Conservation (phyloP, 257 asterid genomes). For the Ehretia macrophylla region DNA sequence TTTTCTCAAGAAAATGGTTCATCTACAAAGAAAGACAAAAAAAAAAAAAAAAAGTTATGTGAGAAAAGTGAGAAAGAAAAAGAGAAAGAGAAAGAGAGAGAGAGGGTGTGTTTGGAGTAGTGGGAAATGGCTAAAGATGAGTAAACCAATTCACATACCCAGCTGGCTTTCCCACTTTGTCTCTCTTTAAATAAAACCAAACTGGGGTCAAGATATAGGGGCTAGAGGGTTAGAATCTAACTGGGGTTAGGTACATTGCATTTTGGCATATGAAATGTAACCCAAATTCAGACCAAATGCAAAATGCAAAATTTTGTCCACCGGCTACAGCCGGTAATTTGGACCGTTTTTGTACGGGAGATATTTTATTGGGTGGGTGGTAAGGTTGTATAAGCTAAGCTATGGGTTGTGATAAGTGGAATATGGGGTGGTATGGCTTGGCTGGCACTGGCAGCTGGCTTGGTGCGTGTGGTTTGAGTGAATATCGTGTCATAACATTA, state of each 20-base stretch:
- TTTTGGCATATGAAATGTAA: slow-evolving; percentile 6
- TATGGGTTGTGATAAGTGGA: background rate
- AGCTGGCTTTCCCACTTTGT: slow-evolving; percentile 42
- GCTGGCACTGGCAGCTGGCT: background rate
- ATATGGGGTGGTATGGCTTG: background rate
- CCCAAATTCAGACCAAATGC: slow-evolving; percentile 35
- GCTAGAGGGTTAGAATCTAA: slow-evolving; percentile 61
- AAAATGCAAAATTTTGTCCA: slow-evolving; percentile 12
- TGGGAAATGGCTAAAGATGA: slow-evolving; percentile 11
- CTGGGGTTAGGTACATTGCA: slow-evolving; percentile 32
- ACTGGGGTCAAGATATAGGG: slow-evolving; percentile 34
- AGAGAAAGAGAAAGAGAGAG: too few relatives aligned
- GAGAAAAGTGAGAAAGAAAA: slow-evolving; percentile 12
- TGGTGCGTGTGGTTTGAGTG: too few relatives aligned
- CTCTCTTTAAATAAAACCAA: slow-evolving; percentile 60
- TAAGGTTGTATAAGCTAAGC: background rate
- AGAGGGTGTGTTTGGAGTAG: slow-evolving; percentile 4
- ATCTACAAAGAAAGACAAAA: too few relatives aligned
- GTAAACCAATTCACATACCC: slow-evolving; percentile 25
- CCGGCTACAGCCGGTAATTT: slow-evolving; percentile 6
- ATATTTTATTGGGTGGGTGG: background rate
- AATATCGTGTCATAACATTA: too few relatives aligned
- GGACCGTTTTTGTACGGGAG: background rate
- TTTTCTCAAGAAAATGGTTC: slow-evolving; percentile 15
- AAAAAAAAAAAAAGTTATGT: too few relatives aligned